Base-by-base conservation (phyloP, 2,329 filamentous ascomycete genomes). In the Alternaria postmessia region DNA sequence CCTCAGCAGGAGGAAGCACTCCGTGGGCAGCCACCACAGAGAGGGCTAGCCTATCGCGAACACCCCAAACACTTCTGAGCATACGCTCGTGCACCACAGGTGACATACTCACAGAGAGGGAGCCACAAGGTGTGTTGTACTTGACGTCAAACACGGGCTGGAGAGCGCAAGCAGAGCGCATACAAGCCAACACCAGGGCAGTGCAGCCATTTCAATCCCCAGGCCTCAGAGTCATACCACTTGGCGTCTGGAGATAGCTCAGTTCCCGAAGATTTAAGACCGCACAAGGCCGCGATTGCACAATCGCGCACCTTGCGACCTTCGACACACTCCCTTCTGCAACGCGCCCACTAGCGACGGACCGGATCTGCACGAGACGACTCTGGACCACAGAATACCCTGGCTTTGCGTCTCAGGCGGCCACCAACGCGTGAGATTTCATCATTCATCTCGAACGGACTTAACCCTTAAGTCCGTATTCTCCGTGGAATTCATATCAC, bases 181-280 rank as follows among this genome's bases (percentile, higher is more conserved):
- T 43, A 54, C 42, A 56, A 56, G 46, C 32, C 43, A 24, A 51
- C 41, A 60, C 58, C 43, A 61, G 64, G 67, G 39, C 59, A 55
- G 54, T 48, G 52, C 54, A 46, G 47, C 58, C 57, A 67, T 67
- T 68, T 68, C 57, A 69, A 64, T 61, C 59, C 48, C 49, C 9
- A 41, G 16, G 22, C 34, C 28, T 38, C 41, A 61, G 60, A 49
- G 39, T 53, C 39, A 59, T 32, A 44, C 26, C 43, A 26, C 58
- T 61, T 65, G 61, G 66, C 67, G 51, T n/a, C 63, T 75, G 73
- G 72, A 76, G 70, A 69, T 73, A 74, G 59, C 61, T 36, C 64
- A 62, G 28, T 53, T 65, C 66, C 67, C 65, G 63, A 48, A 67
- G 61, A 75, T 70, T 72, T 71, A 74, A 74, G 62, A 63, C 69